Evolutionary conservation across 2,329 filamentous ascomycete species (phyloP).

Genomic region (Magnaporthales sp.): DNA sequence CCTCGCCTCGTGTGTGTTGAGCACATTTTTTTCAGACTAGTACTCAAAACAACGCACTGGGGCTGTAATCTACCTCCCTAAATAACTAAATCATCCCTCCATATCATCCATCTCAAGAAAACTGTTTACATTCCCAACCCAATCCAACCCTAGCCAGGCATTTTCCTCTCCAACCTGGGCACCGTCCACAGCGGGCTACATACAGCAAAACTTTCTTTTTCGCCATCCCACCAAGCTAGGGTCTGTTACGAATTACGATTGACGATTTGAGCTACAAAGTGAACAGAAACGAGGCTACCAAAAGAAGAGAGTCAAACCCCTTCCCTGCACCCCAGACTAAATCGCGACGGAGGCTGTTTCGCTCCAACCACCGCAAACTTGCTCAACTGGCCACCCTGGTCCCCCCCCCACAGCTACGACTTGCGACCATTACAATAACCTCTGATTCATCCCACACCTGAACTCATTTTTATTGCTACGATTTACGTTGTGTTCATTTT

Average conservation of each 20-base stretch:
- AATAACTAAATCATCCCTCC: not conserved
- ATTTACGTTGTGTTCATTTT: not conserved
- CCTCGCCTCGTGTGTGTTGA: not conserved
- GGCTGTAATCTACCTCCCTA: too few species aligned
- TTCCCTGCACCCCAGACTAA: not conserved
- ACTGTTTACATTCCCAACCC: not conserved
- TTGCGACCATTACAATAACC: not conserved
- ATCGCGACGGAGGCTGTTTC: slow-evolving; percentile 3
- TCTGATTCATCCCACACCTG: not conserved
- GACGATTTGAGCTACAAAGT: not conserved
- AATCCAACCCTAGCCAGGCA: not conserved
- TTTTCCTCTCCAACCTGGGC: not conserved
- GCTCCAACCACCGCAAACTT: slow-evolving; percentile 6
- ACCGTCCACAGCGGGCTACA: not conserved
- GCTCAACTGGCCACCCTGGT: slow-evolving; percentile 2
- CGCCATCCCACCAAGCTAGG: not conserved
- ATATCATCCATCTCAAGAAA: not conserved
- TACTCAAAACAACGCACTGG: too few species aligned
- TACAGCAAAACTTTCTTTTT: not conserved
- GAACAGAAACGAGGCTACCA: not conserved
- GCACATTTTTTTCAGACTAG: not conserved
- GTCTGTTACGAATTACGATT: not conserved
- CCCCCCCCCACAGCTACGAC: not conserved
- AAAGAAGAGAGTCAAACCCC: not conserved
- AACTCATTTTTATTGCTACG: not conserved